These are phyloP conservation scores for Astrothelium subdiscretum DNA, from an alignment of 495 filamentous ascomycete species.

Conservation along the genomic window DNA sequence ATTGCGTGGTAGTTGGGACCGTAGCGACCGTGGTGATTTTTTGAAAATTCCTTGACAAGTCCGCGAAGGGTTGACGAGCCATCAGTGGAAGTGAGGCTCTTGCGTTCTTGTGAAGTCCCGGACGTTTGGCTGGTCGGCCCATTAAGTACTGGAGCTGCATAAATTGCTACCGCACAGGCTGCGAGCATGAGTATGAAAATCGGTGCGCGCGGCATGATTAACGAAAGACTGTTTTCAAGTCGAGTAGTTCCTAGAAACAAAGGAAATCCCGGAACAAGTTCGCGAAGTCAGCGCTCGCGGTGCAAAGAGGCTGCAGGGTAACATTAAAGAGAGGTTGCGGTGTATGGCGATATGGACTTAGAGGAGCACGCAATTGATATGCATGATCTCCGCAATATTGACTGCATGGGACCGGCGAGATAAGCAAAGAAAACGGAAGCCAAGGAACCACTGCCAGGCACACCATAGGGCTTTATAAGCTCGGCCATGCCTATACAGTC, in stretches of 20 bases:
- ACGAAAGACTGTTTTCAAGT: neutral
- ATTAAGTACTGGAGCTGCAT: neutral
- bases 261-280: neutral
- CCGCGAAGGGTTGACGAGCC: neutral
- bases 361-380: neutral
- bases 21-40: neutral
- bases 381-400: neutral
- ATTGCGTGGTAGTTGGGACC: neutral
- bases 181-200: neutral
- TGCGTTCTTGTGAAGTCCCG: neutral
- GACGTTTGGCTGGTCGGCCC: neutral
- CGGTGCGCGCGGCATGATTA: neutral
- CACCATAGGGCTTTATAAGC: too few relatives aligned
- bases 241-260: neutral
- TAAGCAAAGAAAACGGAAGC: too few relatives aligned
- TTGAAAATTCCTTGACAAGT: neutral
- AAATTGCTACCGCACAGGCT: neutral
- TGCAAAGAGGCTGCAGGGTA: neutral
- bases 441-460: too few relatives aligned
- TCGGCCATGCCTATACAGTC: too few relatives aligned
- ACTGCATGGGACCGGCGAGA: neutral
- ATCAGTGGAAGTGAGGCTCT: neutral
- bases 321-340: neutral
- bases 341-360: neutral
- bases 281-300: neutral